Conservation (phyloP, 1,139 yeast genomes). For the Geotrichum histeridarum region DNA sequence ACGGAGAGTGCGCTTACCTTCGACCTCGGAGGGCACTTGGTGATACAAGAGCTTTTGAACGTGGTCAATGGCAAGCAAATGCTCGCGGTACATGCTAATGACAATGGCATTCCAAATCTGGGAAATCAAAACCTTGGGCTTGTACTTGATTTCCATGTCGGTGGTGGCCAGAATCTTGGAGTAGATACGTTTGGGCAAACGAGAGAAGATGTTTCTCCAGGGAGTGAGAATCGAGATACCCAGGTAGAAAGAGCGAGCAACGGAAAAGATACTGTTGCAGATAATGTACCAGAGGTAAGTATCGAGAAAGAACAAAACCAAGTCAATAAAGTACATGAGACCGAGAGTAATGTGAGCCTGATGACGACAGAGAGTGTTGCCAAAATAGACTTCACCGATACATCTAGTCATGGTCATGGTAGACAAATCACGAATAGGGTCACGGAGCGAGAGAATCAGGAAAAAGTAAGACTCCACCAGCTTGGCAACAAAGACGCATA, state of each 20-base stretch:
- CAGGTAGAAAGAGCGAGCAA: conserved; percentile 94
- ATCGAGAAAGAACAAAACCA: conserved; percentile 94
- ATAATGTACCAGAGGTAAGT: conserved; percentile 98
- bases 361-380: conserved; percentile 64
- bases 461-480: conserved; percentile 87
- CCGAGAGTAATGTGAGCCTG: conserved; percentile 88
- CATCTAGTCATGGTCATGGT: conserved; percentile 61
- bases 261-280: conserved; percentile 89
- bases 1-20: conserved; percentile 95
- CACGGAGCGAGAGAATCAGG: conserved; percentile 84
- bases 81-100: conserved; percentile 98
- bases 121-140: conserved; percentile 95
- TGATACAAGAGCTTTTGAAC: conserved; percentile 95
- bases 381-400: conserved; percentile 89
- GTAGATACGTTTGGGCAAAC: conserved; percentile 97
- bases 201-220: conserved; percentile 96
- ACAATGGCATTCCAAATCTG: conserved; percentile 99
- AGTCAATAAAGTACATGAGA: conserved; percentile 85
- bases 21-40: conserved; percentile 89
- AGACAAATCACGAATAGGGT: conserved; percentile 78
- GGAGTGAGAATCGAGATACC: conserved; percentile 98
- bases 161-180: conserved; percentile 95
- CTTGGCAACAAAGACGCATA: conserved; percentile 82
- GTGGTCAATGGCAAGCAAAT: conserved; percentile 92
- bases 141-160: conserved; percentile 97